Base-by-base conservation (phyloP, 2,329 filamentous ascomycete species). In the Xylariaceae sp. region DNA sequence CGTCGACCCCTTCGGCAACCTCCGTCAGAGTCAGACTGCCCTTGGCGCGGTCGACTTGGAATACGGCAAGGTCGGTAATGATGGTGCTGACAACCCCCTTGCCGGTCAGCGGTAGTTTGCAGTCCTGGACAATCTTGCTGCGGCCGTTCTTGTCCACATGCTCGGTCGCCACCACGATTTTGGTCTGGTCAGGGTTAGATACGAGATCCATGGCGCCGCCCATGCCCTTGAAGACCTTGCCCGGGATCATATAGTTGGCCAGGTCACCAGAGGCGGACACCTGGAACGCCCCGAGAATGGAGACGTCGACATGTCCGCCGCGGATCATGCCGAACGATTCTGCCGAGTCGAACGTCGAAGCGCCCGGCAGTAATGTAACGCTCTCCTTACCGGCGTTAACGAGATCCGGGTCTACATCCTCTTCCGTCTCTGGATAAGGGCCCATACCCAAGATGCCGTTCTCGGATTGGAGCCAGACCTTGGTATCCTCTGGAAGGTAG, bases 321-420 rank as follows among this genome's bases (percentile, higher is more conserved):
- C 91, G 84, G 63, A 95, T 95, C 91, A 94, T 94, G 62, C 83
- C 85, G 66, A 95, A 95, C 1, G 88, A 92, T 72, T 94, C 91
- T 58, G 87, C 81, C 37, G 84, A 89, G 69, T 91, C 89, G 64
- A 94, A 95, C 8, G 85, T 88, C 0, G 87, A 81, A 0, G 89
- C 90, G 1, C 91, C 91, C 0, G 88, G 86, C 0, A 91, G 75
- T 0, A 94, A 79, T 0, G 91, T 94, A 0, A 92, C 89, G 0
- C 90, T 95, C 70, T 95, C 90, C 69, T 95, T 95, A 52, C 91
- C 90, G 0, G 91, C 91, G 64, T 94, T 95, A 75, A 94, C 87
- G 58, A 92, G 84, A 63, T 93, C 89, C 64, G 88, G 76, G 67
- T 94, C 91, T 42, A 91, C 82, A 57, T 89, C 78, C 1, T 84